phyloP scores from a whole-genome alignment of 2,329 filamentous ascomycete genomes.

The Epichloe scottii region DNA sequence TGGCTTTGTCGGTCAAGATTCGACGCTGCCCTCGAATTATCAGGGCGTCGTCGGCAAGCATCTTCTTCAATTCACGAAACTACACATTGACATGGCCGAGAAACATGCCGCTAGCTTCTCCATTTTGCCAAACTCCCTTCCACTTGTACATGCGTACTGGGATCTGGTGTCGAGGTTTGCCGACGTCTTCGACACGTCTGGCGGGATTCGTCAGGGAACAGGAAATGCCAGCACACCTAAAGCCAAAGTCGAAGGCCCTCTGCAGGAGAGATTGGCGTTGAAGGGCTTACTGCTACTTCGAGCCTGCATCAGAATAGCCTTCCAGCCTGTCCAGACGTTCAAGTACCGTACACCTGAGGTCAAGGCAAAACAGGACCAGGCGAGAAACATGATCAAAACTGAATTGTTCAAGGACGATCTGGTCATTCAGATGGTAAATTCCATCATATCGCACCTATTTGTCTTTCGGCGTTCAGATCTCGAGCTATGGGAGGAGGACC shows the following conservation, averaged over 20 bases:
- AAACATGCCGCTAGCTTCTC: slow-evolving; percentile 73
- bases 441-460: slow-evolving; percentile 78
- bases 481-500: slow-evolving; percentile 84
- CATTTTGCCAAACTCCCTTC: slow-evolving; percentile 65
- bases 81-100: slow-evolving; percentile 78
- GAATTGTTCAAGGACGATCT: slow-evolving; percentile 66
- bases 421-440: slow-evolving; percentile 69
- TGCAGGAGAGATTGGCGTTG: slow-evolving; percentile 68
- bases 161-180: slow-evolving; percentile 64
- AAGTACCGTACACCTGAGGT: slow-evolving; percentile 65
- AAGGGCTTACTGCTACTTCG: slow-evolving; percentile 74
- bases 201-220: slow-evolving; percentile 37
- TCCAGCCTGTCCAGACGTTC: slow-evolving; percentile 69
- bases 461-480: slow-evolving; percentile 76
- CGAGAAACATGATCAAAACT: slow-evolving; percentile 55
- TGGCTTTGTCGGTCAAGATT: slow-evolving; percentile 44
- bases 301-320: slow-evolving; percentile 74
- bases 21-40: slow-evolving; percentile 38
- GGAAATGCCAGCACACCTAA: slow-evolving; percentile 27
- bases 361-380: slow-evolving; percentile 62
- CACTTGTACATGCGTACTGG: slow-evolving; percentile 78
- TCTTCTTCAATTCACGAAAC: slow-evolving; percentile 77
- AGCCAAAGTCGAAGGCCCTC: slow-evolving; percentile 43
- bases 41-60: slow-evolving; percentile 67
- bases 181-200: slow-evolving; percentile 54